Conservation (phyloP, 2,329 filamentous ascomycete species). For the Colletotrichum abscissum region DNA sequence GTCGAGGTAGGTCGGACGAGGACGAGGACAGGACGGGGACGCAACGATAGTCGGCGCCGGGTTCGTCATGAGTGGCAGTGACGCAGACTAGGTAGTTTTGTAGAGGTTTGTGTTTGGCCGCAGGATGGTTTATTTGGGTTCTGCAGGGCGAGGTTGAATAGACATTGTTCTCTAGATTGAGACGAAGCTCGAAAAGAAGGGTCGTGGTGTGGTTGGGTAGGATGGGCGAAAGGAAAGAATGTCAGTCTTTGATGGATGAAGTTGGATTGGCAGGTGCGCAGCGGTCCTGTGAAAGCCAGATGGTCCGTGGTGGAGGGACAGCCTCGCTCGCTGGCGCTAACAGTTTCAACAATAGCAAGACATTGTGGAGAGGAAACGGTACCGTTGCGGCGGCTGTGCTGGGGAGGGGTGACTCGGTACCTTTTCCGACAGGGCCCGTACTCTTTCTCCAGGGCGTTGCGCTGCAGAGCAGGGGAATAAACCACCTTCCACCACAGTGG, state of each 20-base stretch:
- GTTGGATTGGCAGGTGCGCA: slow-evolving; percentile 5
- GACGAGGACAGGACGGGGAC: slow-evolving; percentile 26
- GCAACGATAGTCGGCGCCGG: slow-evolving; percentile 26
- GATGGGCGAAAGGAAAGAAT: slow-evolving; percentile 20
- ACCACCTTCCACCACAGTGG: neutral
- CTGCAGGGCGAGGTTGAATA: slow-evolving; percentile 16
- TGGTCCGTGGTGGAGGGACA: slow-evolving; percentile 29
- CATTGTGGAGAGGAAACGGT: slow-evolving; percentile 33
- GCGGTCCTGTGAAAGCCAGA: slow-evolving; percentile 26
- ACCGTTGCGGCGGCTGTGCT: slow-evolving; percentile 31
- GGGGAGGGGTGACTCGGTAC: slow-evolving; percentile 18
- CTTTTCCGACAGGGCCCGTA: slow-evolving; percentile 27
- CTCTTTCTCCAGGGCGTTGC: neutral
- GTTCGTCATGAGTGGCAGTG: slow-evolving; percentile 35
- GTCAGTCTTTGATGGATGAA: slow-evolving; percentile 23
- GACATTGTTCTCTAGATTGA: slow-evolving; percentile 26
- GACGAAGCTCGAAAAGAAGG: neutral
- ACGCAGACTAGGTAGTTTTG: slow-evolving; percentile 22
- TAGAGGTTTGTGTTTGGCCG: neutral
- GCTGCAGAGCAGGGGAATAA: neutral
- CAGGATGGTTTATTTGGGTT: slow-evolving; percentile 7
- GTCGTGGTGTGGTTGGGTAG: neutral
- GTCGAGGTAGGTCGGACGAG: slow-evolving; percentile 29
- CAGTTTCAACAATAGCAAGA: slow-evolving; percentile 33
- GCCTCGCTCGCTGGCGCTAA: slow-evolving; percentile 24